Percentiles rank a stretch among this genome's conserved stretches.
Conservation (phyloP, 1,284 basidiomycete genomes). For the Inonotus obliquus region DNA sequence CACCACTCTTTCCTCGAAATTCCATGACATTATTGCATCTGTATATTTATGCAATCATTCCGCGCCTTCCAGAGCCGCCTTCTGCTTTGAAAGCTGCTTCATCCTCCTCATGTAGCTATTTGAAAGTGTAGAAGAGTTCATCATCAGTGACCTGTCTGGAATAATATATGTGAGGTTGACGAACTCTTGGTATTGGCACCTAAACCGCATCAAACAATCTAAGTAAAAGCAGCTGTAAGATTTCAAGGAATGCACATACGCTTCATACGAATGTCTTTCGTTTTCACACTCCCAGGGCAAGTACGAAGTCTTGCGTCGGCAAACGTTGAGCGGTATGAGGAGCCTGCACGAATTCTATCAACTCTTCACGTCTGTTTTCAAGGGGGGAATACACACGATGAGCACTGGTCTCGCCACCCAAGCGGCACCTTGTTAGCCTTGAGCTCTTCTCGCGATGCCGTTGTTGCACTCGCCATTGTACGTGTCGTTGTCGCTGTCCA, state of each 20-base stretch:
- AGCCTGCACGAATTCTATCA: conserved; percentile 47
- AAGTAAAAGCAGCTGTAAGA: conserved; percentile 14
- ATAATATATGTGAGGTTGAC: conserved; percentile 10
- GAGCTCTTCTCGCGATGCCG: conserved; percentile 81
- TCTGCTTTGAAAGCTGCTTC: conserved; percentile 73
- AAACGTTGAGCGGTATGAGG: conserved; percentile 81
- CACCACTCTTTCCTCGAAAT: conserved; percentile 3
- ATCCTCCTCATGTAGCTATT: conserved; percentile 78
- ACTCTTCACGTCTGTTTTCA: not conserved
- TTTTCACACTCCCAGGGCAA: conserved; percentile 83
- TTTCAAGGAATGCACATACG: conserved; percentile 43
- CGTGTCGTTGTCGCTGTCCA: not conserved
- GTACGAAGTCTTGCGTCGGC: conserved; percentile 68
- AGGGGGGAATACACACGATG: conserved; percentile 59
- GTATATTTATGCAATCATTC: conserved; percentile 14
- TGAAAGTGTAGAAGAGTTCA: not conserved
- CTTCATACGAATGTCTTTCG: conserved; percentile 72
- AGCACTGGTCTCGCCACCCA: conserved; percentile 88
- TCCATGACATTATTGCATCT: conserved; percentile 1
- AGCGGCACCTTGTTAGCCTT: conserved; percentile 75
- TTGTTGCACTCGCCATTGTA: conserved; percentile 63
- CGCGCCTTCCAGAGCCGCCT: conserved; percentile 57
- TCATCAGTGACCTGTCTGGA: conserved; percentile 17
- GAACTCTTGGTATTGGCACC: conserved; percentile 89
- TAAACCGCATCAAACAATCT: conserved; percentile 28